Conservation (phyloP, 495 filamentous ascomycete genomes). For the Penicillium malachiteum region DNA sequence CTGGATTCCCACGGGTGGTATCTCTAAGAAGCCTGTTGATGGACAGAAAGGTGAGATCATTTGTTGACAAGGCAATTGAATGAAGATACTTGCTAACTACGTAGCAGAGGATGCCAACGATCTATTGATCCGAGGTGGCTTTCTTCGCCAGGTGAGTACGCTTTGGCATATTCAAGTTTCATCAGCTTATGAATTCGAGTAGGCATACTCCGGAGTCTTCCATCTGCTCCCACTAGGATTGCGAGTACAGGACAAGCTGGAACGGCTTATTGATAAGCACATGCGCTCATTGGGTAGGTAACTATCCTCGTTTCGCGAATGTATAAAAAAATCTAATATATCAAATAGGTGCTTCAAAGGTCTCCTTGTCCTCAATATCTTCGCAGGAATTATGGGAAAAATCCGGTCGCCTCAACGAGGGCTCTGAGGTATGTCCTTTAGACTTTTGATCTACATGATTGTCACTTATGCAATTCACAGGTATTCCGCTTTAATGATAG, state of each 20-base stretch:
- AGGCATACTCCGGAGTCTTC: conserved; percentile 88
- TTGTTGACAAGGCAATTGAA: not conserved
- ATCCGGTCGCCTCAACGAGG: conserved; percentile 57
- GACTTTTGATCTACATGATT: not conserved
- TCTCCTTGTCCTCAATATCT: conserved; percentile 85
- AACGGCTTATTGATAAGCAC: conserved; percentile 80
- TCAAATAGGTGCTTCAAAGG: conserved; percentile 71
- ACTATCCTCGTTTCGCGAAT: conserved; percentile 1
- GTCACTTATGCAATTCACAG: conserved; percentile 35
- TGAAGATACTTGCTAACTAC: conserved; percentile 15
- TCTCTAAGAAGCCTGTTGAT: conserved; percentile 54
- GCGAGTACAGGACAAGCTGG: conserved; percentile 85
- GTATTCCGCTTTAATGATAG: conserved; percentile 80
- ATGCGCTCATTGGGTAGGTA: conserved; percentile 68
- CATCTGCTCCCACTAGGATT: conserved; percentile 90
- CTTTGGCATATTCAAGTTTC: not conserved
- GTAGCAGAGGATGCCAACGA: conserved; percentile 64
- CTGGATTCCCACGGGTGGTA: conserved; percentile 78
- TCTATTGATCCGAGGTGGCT: conserved; percentile 74
- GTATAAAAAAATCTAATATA: conserved; percentile 20
- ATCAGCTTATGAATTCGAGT: not conserved
- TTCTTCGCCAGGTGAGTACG: conserved; percentile 65
- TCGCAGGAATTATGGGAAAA: conserved; percentile 80
- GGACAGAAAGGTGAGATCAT: conserved; percentile 35
- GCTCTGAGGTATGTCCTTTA: conserved; percentile 55